Evolutionary conservation across 2,329 filamentous ascomycete genomes (phyloP), one percentile per base, ranked within the genome.

Genomic region (Ceratocystis huliohia): DNA sequence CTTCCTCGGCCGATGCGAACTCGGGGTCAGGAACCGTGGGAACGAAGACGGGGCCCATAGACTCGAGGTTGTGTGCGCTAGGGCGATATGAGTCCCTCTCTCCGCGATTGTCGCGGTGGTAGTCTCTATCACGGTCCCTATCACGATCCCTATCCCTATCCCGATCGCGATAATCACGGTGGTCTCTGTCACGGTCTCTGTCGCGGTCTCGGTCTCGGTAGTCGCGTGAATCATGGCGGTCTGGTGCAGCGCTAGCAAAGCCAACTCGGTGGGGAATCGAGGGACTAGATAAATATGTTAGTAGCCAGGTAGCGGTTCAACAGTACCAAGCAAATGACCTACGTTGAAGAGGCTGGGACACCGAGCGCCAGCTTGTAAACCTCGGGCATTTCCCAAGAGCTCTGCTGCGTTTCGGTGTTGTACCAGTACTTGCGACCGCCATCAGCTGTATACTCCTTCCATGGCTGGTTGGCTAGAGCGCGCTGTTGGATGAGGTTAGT

Each of bases 361-460:
- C 86, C 86, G 67, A 92, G 79, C 68, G 89, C 88, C 71, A 82
- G 82, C 73, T 89, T 91, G 77, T 92, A 92, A 69, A 79, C 84
- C 66, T 91, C 88, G 66, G 94, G 94, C 82, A 96, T 92, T 73
- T 92, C 88, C 94, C 94, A 99, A 41, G 89, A 91, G 75, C 91
- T 97, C 78, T 91, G 84, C 76, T 93, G 92, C 57, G 89, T 92
- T 76, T 95, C 88, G 44, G 87, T 89, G 75, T 99, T 94, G 76
- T 92, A 93, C 89, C 91, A 99, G 77, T 99, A 99, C 74, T 93
- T 90, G 72, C 87, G 86, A 61, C 93, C 94, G 70, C 90, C 89
- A 69, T 91, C 86, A 25, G 89, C 87, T 30, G 88, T 91, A 73
- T 96, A 94, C 76, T 96, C 91, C 73, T 93, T 94, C 91, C 92